phyloP scores from a whole-genome alignment of 139 green algal species.

The Volvox reticuliferus region DNA sequence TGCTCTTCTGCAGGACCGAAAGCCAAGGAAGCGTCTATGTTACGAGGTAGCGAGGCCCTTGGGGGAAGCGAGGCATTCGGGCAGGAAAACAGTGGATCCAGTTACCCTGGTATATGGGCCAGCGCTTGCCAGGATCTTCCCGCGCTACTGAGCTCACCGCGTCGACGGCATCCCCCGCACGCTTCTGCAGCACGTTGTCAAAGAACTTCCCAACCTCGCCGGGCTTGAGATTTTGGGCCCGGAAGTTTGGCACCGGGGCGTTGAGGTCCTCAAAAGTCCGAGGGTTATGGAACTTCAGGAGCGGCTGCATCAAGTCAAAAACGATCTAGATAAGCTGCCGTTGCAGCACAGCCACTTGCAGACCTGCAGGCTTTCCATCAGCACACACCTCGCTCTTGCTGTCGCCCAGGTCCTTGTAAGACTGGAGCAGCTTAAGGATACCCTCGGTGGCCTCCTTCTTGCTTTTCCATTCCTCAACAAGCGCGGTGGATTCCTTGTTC shows the following conservation, averaged over 20 bases:
- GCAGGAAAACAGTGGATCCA: neutral
- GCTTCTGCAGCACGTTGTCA: conserved; percentile 63
- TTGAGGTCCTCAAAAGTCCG: conserved; percentile 73
- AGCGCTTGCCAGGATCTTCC: too few relatives aligned
- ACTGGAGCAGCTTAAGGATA: conserved; percentile 65
- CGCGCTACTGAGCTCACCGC: conserved; percentile 18
- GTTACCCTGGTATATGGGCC: too few relatives aligned
- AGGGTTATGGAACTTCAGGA: conserved; percentile 75
- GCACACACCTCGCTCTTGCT: conserved; percentile 64
- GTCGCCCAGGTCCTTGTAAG: conserved; percentile 76
- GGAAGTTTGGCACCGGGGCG: conserved; percentile 74
- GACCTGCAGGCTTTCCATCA: neutral
- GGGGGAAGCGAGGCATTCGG: neutral
- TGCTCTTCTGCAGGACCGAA: conserved; percentile 52
- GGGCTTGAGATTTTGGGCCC: conserved; percentile 65
- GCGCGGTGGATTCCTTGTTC: conserved; percentile 41
- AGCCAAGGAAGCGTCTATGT: neutral
- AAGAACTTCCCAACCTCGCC: conserved; percentile 72
- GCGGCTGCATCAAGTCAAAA: conserved; percentile 56
- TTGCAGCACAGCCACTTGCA: neutral
- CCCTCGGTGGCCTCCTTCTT: conserved; percentile 64
- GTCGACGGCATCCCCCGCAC: conserved; percentile 49
- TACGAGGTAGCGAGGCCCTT: too few relatives aligned
- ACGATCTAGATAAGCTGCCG: neutral
- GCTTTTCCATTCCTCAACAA: conserved; percentile 57